Conservation (phyloP, 2,329 filamentous ascomycete genomes). For the Alternaria sp. region DNA sequence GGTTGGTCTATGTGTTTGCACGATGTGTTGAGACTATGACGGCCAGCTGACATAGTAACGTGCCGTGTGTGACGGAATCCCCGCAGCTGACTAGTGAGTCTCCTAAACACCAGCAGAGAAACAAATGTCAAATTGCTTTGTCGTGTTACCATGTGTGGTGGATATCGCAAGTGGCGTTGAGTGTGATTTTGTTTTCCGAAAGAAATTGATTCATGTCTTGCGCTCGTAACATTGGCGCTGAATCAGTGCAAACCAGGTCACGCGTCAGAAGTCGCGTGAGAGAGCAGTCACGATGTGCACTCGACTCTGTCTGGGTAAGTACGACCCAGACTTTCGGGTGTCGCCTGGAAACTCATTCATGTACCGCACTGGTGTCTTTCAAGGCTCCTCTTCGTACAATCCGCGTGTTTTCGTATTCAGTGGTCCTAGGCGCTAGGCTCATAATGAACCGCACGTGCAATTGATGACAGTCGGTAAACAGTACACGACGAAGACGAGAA, state of each 20-base stretch:
- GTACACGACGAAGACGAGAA: not conserved
- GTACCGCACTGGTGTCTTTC: not conserved
- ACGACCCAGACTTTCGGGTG: not conserved
- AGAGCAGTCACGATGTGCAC: not conserved
- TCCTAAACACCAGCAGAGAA: not conserved
- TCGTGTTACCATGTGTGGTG: not conserved
- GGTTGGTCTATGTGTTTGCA: not conserved
- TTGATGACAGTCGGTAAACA: not conserved
- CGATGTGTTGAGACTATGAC: not conserved
- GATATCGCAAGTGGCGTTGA: too few relatives aligned
- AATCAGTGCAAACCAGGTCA: not conserved
- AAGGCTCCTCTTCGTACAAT: not conserved
- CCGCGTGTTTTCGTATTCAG: not conserved
- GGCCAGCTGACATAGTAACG: not conserved
- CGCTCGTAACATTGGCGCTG: not conserved
- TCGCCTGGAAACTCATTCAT: not conserved
- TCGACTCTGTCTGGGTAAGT: not conserved
- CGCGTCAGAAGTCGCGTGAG: not conserved
- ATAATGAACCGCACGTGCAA: not conserved
- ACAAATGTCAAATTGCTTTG: not conserved
- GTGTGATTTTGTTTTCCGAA: not conserved
- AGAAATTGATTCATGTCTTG: not conserved
- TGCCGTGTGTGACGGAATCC: not conserved
- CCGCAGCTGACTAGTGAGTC: not conserved
- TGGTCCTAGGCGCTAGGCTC: not conserved